These are phyloP conservation scores for Rhodocollybia butyracea DNA, from an alignment of 768 basidiomycete species.

Conservation along the genomic window DNA sequence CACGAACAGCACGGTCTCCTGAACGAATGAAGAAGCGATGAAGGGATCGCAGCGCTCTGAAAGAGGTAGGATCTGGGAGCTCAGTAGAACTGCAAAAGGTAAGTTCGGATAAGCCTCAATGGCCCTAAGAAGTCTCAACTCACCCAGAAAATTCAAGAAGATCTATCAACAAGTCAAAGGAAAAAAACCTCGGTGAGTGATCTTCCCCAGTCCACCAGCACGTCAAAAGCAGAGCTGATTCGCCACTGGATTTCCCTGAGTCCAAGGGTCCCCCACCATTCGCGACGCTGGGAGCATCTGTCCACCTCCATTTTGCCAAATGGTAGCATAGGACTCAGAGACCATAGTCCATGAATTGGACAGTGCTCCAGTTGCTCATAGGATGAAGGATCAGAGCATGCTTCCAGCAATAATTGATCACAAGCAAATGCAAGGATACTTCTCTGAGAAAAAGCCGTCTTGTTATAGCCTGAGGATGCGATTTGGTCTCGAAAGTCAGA, in stretches of 20 bases:
- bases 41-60: not conserved
- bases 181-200: not conserved
- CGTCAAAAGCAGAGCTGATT: not conserved
- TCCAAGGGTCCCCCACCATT: not conserved
- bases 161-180: not conserved
- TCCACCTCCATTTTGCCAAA: not conserved
- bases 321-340: not conserved
- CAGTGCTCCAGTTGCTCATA: not conserved
- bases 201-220: not conserved
- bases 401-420: not conserved
- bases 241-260: not conserved
- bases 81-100: not conserved
- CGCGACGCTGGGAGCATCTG: not conserved
- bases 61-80: not conserved
- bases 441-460: not conserved
- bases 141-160: conserved; percentile 3
- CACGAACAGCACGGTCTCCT: not conserved
- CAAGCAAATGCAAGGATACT: not conserved
- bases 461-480: too few relatives aligned
- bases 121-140: not conserved
- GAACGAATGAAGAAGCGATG: not conserved
- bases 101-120: not conserved
- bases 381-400: not conserved
- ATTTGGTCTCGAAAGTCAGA: not conserved
- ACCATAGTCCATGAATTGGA: not conserved